phyloP scores from a whole-genome alignment of 306 rosid species.

The Trichosanthes cucumerina region DNA sequence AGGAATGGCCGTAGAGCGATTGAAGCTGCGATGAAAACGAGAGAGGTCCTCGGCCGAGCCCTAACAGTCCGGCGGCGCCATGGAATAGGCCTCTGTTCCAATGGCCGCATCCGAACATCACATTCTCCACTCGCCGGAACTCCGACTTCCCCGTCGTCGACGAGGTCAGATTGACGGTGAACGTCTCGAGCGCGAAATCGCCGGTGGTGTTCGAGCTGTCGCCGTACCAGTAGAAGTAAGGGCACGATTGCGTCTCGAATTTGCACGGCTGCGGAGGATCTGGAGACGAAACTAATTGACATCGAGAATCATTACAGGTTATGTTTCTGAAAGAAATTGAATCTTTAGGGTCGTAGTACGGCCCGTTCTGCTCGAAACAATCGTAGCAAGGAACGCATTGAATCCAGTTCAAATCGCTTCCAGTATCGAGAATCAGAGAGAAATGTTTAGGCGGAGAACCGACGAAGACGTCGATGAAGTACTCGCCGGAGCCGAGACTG shows the following conservation, averaged over 20 bases:
- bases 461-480: slow-evolving; percentile 89
- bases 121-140: slow-evolving; percentile 46
- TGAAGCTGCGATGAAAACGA: slow-evolving; percentile 95
- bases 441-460: slow-evolving; percentile 92
- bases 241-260: slow-evolving; percentile 61
- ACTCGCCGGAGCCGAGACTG: slow-evolving; percentile 90
- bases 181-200: slow-evolving; percentile 69
- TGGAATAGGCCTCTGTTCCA: slow-evolving; percentile 96
- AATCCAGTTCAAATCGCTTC: slow-evolving; percentile 97
- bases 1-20: slow-evolving; percentile 81
- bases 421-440: slow-evolving; percentile 85
- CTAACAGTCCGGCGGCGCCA: slow-evolving; percentile 91
- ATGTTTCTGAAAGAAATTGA: slow-evolving; percentile 63
- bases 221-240: slow-evolving; percentile 92
- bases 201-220: slow-evolving; percentile 95
- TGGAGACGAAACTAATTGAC: slow-evolving; percentile 73
- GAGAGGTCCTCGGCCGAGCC: slow-evolving; percentile 83
- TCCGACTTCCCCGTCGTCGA: slow-evolving; percentile 32
- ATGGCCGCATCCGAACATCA: slow-evolving; percentile 98
- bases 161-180: slow-evolving; percentile 71
- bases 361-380: slow-evolving; percentile 87
- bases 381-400: slow-evolving; percentile 85
- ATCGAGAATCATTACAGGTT: slow-evolving; percentile 52
- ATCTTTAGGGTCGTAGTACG: slow-evolving; percentile 66
- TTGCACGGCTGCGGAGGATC: slow-evolving; percentile 81